These are phyloP conservation scores for Raphanus raphanistrum DNA, from an alignment of 345 rosid genomes.

Conservation along the genomic window DNA sequence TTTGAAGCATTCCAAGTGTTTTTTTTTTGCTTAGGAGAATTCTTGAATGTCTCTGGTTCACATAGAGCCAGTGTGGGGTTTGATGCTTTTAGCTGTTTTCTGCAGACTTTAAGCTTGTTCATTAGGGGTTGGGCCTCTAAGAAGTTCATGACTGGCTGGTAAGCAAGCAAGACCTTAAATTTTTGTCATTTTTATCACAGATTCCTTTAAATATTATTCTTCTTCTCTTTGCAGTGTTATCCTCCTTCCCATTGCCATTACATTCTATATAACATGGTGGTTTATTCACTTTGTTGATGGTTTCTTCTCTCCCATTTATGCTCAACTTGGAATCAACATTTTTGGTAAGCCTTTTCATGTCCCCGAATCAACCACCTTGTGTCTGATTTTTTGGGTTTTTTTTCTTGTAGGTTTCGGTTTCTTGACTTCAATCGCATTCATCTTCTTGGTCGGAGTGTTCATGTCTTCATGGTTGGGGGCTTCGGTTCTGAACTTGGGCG, in stretches of 20 bases:
- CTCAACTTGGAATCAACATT: slow-evolving; percentile 88
- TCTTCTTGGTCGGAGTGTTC: slow-evolving; percentile 96
- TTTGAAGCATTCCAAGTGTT: slow-evolving; percentile 3
- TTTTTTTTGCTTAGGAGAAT: not conserved
- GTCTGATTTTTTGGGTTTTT: not conserved
- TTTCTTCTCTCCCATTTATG: slow-evolving; percentile 97
- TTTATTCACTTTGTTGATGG: slow-evolving; percentile 99
- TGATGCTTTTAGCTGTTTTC: slow-evolving; percentile 13
- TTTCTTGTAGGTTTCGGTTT: slow-evolving; percentile 78
- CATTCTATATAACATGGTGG: slow-evolving; percentile 99
- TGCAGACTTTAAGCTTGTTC: slow-evolving; percentile 88
- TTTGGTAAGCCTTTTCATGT: slow-evolving; percentile 64
- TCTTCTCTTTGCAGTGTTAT: slow-evolving; percentile 72
- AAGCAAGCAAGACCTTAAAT: not conserved
- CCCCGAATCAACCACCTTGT: not conserved
- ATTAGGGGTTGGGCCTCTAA: slow-evolving; percentile 97
- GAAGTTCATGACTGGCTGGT: slow-evolving; percentile 99
- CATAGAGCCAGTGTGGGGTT: not conserved
- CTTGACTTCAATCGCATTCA: slow-evolving; percentile 88
- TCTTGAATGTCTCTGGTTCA: slow-evolving; percentile 12
- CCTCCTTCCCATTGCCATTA: slow-evolving; percentile 88
- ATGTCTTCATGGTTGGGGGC: slow-evolving; percentile 99
- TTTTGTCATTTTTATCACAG: not conserved
- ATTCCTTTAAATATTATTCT: not conserved
- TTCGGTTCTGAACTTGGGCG: slow-evolving; percentile 88